These are phyloP conservation scores for Allomyces arbusculus DNA, from an alignment of 192 early-diverging fungal genomes.

Conservation along the genomic window DNA sequence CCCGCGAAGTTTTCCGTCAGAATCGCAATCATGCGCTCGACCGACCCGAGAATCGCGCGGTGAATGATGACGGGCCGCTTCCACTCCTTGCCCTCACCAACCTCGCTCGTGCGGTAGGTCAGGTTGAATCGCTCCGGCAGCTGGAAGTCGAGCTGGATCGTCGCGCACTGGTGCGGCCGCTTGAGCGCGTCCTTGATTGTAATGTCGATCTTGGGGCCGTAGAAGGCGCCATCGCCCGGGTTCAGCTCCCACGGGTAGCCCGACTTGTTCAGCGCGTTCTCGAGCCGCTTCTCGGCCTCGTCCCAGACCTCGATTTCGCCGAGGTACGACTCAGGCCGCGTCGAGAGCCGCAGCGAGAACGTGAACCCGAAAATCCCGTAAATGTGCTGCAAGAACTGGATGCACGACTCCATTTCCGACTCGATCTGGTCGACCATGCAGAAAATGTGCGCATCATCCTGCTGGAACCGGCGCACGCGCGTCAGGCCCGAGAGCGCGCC, in stretches of 20 bases:
- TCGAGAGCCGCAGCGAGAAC: slow-evolving; percentile 78
- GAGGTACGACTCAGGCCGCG: slow-evolving; percentile 88
- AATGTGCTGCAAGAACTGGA: slow-evolving; percentile 75
- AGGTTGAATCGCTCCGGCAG: slow-evolving; percentile 85
- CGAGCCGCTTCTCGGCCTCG: slow-evolving; percentile 65
- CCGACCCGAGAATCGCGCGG: slow-evolving; percentile 87
- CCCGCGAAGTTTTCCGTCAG: slow-evolving; percentile 89
- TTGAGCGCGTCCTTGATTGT: slow-evolving; percentile 78
- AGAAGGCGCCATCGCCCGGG: slow-evolving; percentile 95
- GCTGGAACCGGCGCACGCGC: slow-evolving; percentile 81
- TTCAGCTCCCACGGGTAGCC: slow-evolving; percentile 70
- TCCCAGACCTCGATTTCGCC: slow-evolving; percentile 82
- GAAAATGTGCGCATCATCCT: slow-evolving; percentile 96
- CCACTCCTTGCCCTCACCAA: slow-evolving; percentile 19
- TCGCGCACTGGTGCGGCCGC: slow-evolving; percentile 87
- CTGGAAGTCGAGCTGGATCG: slow-evolving; percentile 96
- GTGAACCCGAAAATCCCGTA: slow-evolving; percentile 91
- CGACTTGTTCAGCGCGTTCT: slow-evolving; percentile 56
- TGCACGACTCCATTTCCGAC: slow-evolving; percentile 57
- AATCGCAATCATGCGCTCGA: slow-evolving; percentile 91
- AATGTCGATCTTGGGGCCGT: slow-evolving; percentile 99
- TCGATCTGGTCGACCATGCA: slow-evolving; percentile 71
- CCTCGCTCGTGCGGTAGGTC: slow-evolving; percentile 57
- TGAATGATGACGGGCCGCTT: slow-evolving; percentile 95
- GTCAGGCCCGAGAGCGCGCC: slow-evolving; percentile 79